Conservation (phyloP, 257 asterid species). For the Solanum arcanum region DNA sequence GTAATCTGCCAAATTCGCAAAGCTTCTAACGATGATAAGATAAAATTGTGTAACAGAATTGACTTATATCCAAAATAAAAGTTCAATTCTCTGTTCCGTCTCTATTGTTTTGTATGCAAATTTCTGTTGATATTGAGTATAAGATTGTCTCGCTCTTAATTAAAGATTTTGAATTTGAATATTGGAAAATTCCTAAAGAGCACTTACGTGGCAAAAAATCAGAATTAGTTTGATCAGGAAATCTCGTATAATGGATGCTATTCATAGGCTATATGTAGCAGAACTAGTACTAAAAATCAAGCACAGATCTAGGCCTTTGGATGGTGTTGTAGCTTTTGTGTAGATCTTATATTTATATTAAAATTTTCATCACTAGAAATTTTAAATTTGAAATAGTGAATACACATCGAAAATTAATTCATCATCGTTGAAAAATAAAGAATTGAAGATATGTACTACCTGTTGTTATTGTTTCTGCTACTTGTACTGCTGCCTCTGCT, state of each 20-base stretch:
- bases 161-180: neutral
- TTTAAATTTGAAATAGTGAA: too few species aligned
- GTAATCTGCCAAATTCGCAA: neutral
- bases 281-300: neutral
- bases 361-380: too few species aligned
- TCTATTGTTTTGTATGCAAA: neutral
- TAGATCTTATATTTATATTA: too few species aligned
- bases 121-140: neutral
- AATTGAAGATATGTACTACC: neutral
- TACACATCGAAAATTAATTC: neutral
- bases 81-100: neutral
- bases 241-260: neutral
- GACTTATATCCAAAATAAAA: neutral
- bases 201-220: neutral
- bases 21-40: neutral
- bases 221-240: neutral
- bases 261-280: neutral
- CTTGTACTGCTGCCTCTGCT: slow-evolving; percentile 10
- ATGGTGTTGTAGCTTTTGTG: neutral
- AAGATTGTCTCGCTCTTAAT: neutral
- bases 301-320: neutral
- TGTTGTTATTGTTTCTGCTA: slow-evolving; percentile 1
- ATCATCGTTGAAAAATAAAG: neutral
- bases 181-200: neutral
- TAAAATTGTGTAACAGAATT: neutral